Percentiles rank a stretch among this genome's conserved stretches.
phyloP scores from a whole-genome alignment of 306 rosid species.

The Vicia sativa region DNA sequence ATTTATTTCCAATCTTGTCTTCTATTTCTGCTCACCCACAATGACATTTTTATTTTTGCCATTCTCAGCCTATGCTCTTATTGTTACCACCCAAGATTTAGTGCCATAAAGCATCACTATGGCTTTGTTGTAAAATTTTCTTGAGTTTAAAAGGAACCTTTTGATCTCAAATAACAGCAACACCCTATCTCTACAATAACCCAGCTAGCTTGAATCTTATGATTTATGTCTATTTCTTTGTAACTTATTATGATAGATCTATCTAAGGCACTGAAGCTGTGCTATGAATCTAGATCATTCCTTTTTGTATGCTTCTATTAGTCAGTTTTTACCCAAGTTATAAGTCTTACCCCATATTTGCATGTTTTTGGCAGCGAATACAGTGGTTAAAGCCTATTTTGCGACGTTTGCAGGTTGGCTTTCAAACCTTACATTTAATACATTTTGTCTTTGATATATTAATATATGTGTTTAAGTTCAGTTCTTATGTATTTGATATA shows the following conservation, averaged over 20 bases:
- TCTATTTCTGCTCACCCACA: slow-evolving; percentile 9
- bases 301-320: slow-evolving; percentile 8
- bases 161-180: slow-evolving; percentile 21
- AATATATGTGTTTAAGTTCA: not conserved
- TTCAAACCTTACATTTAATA: slow-evolving; percentile 10
- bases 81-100: not conserved
- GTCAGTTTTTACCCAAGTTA: slow-evolving; percentile 11
- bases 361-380: slow-evolving; percentile 46
- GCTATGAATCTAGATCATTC: slow-evolving; percentile 2
- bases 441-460: slow-evolving; percentile 7
- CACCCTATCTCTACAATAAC: slow-evolving; percentile 7
- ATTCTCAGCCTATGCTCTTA: not conserved
- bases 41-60: slow-evolving; percentile 2
- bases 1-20: not conserved
- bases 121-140: not conserved
- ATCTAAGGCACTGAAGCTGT: not conserved
- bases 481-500: slow-evolving; percentile 5
- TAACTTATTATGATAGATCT: slow-evolving; percentile 10
- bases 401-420: slow-evolving; percentile 54
- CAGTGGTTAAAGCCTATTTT: slow-evolving; percentile 51
- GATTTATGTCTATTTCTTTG: slow-evolving; percentile 19
- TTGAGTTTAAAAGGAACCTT: slow-evolving; percentile 10
- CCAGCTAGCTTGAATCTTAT: not conserved
- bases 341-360: slow-evolving; percentile 14
- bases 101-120: slow-evolving; percentile 1